Evolutionary conservation across 2,329 filamentous ascomycete genomes (phyloP), one percentile per base, ranked within the genome.

Genomic region (Verticillium dahliae): DNA sequence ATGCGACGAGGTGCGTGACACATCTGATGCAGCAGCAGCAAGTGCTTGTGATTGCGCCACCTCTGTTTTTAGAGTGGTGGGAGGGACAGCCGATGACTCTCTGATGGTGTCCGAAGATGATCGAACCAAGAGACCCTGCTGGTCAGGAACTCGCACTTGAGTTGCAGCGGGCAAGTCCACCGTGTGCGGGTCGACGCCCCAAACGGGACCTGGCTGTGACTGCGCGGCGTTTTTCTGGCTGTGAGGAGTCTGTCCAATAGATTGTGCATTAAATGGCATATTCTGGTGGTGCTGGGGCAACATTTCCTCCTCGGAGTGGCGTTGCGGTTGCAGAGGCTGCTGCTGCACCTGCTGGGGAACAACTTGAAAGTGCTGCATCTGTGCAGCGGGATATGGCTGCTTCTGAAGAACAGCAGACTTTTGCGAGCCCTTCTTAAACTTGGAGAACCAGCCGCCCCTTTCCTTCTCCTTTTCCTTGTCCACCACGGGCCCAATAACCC

Each of bases 361-460:
- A 18, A 58, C 31, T 3, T 41, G 41, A 18, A 27, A n/a, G n/a
- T 58, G 50, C 33, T 22, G 41, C 18, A 27, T n/a, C 41, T 59
- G 58, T 5, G 52, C 31, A 7, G 31, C 15, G 7, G 14, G 7
- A 9, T 58, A 56, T 6, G 58, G 60, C 14, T 41, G 61, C 18
- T 65, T 66, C 11, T 65, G 63, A 10, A 63, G 57, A 0, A 65
- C 57, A 5, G 41, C 11, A 15, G 58, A n/a, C 14, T 62, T 66
- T 9, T 39, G 38, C 4, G 63, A 54, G 22, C 58, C 31, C n/a
- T 62, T 65, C 59, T 52, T 62, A 1, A 65, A 54, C 62, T 65
- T 65, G 18, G 65, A 65, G 6, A 64, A 57, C 66, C 63, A 67
- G 9, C 65, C 55, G 2, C 60, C 63, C 33, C 63, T 64, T 13